Percentiles rank a stretch among this genome's conserved stretches.
phyloP scores from a whole-genome alignment of 2,329 filamentous ascomycete species.

The Orbilia oligospora region DNA sequence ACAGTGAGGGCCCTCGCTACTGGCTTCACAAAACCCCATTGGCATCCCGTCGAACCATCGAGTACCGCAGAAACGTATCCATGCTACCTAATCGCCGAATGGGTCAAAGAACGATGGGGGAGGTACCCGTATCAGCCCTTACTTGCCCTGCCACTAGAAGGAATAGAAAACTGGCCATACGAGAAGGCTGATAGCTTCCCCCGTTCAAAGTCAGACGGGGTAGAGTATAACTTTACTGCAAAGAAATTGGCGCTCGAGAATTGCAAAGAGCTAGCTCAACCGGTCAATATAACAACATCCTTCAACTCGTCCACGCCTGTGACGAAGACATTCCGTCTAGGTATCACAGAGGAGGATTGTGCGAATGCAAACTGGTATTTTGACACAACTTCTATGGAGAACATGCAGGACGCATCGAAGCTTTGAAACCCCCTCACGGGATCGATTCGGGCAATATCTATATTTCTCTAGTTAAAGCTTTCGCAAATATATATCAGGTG shows the following conservation, averaged over 20 bases:
- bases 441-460: too few species aligned
- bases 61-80: slow-evolving; percentile 31
- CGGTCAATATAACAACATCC: not conserved
- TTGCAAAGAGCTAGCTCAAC: not conserved
- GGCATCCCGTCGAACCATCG: slow-evolving; percentile 4
- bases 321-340: not conserved
- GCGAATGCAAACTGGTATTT: not conserved
- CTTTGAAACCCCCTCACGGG: not conserved
- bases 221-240: not conserved
- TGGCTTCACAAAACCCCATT: not conserved
- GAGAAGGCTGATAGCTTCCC: not conserved
- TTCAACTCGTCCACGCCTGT: not conserved
- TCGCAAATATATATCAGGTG: too few species aligned
- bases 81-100: slow-evolving; percentile 15
- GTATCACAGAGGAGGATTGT: not conserved
- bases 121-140: slow-evolving; percentile 25
- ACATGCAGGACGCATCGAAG: not conserved
- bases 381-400: not conserved
- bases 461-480: too few species aligned
- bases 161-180: slow-evolving; percentile 5
- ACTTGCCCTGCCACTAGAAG: not conserved
- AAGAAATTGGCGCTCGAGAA: not conserved
- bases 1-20: not conserved
- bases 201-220: not conserved
- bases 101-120: slow-evolving; percentile 3